phyloP scores from a whole-genome alignment of 75 land plant species.

The Picea sitchensis region DNA sequence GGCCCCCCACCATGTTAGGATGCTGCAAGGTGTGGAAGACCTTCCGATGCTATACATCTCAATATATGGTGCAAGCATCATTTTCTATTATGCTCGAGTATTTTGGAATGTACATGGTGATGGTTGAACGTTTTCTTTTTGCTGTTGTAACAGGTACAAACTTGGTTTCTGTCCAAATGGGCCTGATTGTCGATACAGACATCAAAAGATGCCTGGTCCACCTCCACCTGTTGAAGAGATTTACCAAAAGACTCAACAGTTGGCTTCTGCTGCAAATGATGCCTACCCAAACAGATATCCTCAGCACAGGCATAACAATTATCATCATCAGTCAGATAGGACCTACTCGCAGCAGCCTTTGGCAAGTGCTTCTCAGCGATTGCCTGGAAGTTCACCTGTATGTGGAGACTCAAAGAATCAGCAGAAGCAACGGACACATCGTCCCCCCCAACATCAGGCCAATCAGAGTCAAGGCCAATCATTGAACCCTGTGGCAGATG shows the following conservation, averaged over 20 bases:
- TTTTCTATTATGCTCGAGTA: constrained; percentile 5
- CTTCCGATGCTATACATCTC: too few species aligned
- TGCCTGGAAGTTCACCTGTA: constrained; percentile 23
- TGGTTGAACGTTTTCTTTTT: background rate
- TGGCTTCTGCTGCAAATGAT: constrained; percentile 39
- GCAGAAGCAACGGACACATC: constrained; percentile 42
- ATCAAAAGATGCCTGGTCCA: constrained; percentile 94
- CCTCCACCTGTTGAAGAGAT: constrained; percentile 94
- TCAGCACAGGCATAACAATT: constrained; percentile 31
- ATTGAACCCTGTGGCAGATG: constrained; percentile 23
- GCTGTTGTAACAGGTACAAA: constrained; percentile 68
- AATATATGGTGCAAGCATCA: background rate
- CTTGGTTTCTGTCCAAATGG: constrained; percentile 99
- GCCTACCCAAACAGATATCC: constrained; percentile 49
- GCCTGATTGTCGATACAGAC: constrained; percentile 95
- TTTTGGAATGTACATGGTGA: background rate
- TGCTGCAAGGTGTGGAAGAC: too few species aligned
- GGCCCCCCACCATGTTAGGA: too few species aligned
- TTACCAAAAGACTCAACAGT: constrained; percentile 85
- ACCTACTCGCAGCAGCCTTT: constrained; percentile 25
- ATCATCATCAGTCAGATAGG: constrained; percentile 45
- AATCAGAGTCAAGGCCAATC: constrained; percentile 48
- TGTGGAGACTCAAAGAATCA: constrained; percentile 21
- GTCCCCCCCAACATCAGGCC: constrained; percentile 34
- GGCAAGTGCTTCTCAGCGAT: constrained; percentile 16